Conservation (phyloP, 495 filamentous ascomycete species). For the Penicillium argentinense region DNA sequence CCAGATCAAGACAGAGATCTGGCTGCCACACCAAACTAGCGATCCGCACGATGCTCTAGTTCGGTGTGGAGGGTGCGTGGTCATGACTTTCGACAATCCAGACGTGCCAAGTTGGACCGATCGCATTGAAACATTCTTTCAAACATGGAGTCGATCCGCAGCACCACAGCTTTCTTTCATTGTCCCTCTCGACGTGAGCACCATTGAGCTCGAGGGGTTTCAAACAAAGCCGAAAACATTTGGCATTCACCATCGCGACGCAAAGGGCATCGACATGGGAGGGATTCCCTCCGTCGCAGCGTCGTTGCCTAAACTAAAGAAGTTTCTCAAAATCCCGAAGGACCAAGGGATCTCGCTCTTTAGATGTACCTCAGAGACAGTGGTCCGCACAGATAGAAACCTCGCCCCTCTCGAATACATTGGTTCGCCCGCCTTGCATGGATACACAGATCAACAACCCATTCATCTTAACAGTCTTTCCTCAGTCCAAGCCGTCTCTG, state of each 20-base stretch:
- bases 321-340: slow-evolving; percentile 9
- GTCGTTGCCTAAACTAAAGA: slow-evolving; percentile 13
- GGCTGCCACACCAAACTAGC: slow-evolving; percentile 10
- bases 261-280: slow-evolving; percentile 10
- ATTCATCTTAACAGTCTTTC: slow-evolving; percentile 21
- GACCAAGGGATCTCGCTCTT: slow-evolving; percentile 6
- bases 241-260: slow-evolving; percentile 9
- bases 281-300: slow-evolving; percentile 7
- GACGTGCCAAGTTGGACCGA: slow-evolving; percentile 6
- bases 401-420: slow-evolving; percentile 19
- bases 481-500: slow-evolving; percentile 16
- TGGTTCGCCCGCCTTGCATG: slow-evolving; percentile 15
- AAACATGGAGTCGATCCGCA: slow-evolving; percentile 4
- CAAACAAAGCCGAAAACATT: slow-evolving; percentile 9
- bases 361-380: slow-evolving; percentile 14
- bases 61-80: slow-evolving; percentile 14
- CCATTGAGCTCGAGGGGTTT: not conserved
- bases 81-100: slow-evolving; percentile 10
- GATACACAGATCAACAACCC: slow-evolving; percentile 21
- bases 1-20: slow-evolving; percentile 13
- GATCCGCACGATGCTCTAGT: slow-evolving; percentile 3
- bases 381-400: slow-evolving; percentile 11
- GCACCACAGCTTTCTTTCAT: slow-evolving; percentile 9
- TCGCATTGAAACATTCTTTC: slow-evolving; percentile 9
- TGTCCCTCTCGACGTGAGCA: slow-evolving; percentile 7